These are phyloP conservation scores for Ustulina deusta DNA, from an alignment of 2,329 filamentous ascomycete genomes.

Conservation along the genomic window DNA sequence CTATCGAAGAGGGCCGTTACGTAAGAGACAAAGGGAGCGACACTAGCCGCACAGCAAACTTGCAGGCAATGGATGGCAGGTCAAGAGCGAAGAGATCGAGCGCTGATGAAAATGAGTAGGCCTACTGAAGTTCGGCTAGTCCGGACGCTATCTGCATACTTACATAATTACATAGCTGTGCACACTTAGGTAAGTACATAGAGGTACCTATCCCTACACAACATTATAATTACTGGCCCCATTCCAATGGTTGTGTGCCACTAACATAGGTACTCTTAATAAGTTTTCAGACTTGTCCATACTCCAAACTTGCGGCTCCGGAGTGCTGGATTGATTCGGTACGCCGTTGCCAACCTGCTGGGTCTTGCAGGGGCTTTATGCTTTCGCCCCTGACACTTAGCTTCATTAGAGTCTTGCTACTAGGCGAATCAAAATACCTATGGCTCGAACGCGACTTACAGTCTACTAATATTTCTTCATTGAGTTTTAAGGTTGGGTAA, in stretches of 20 bases:
- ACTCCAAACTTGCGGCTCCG: conserved; percentile 13
- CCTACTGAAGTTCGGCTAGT: conserved; percentile 1
- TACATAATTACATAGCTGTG: too few relatives aligned
- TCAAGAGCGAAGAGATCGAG: not conserved
- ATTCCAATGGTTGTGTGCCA: not conserved
- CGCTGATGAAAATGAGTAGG: conserved; percentile 10
- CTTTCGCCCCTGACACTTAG: not conserved
- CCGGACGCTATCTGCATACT: not conserved
- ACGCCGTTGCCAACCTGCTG: not conserved
- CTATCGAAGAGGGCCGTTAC: conserved; percentile 21
- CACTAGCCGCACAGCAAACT: conserved; percentile 17
- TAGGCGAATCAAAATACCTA: too few relatives aligned
- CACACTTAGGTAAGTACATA: too few relatives aligned
- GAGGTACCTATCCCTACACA: too few relatives aligned
- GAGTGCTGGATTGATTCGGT: conserved; percentile 9
- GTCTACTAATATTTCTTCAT: too few relatives aligned
- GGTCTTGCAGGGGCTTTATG: not conserved
- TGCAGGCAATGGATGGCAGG: not conserved
- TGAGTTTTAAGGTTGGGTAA: not conserved
- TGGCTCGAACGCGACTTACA: too few relatives aligned
- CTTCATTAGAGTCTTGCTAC: not conserved
- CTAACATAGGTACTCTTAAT: conserved; percentile 1
- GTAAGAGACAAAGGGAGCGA: conserved; percentile 28
- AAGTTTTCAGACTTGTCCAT: not conserved
- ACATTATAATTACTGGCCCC: not conserved